These are phyloP conservation scores for Torulaspora indica DNA, from an alignment of 805 yeast species.

Conservation along the genomic window DNA sequence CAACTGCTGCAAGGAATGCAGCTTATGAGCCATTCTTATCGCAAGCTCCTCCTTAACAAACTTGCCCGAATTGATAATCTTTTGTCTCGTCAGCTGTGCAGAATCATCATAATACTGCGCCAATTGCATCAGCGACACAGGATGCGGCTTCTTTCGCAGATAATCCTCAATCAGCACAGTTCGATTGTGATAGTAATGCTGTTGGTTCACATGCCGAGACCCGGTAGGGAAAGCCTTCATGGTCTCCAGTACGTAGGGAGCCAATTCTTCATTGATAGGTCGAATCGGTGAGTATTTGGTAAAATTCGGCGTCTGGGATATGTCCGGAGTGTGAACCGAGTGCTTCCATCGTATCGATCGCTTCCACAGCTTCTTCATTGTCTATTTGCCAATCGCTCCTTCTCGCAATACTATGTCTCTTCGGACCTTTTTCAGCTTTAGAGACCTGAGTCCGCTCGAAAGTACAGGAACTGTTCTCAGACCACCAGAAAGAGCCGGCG, in stretches of 20 bases:
- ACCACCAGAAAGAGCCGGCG: too few relatives aligned
- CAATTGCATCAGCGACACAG: slow-evolving; percentile 82
- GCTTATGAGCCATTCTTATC: slow-evolving; percentile 73
- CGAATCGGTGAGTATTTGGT: slow-evolving; percentile 35
- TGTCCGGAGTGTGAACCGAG: slow-evolving; percentile 21
- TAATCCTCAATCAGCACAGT: slow-evolving; percentile 29
- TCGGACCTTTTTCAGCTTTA: too few relatives aligned
- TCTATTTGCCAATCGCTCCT: neutral
- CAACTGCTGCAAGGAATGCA: slow-evolving; percentile 70
- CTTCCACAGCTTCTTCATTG: neutral
- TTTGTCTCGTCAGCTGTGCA: slow-evolving; percentile 61
- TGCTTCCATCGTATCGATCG: slow-evolving; percentile 16
- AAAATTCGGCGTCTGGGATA: slow-evolving; percentile 35
- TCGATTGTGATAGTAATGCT: slow-evolving; percentile 72
- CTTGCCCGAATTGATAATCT: slow-evolving; percentile 77
- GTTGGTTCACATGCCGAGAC: slow-evolving; percentile 50
- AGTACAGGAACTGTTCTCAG: too few relatives aligned
- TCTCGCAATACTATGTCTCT: neutral
- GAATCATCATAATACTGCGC: slow-evolving; percentile 77
- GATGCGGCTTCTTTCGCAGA: slow-evolving; percentile 62
- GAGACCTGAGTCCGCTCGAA: too few relatives aligned
- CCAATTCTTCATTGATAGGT: slow-evolving; percentile 33
- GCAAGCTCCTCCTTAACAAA: slow-evolving; percentile 85
- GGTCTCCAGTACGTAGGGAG: slow-evolving; percentile 36
- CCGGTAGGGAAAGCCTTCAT: slow-evolving; percentile 39